phyloP scores from a whole-genome alignment of 2,329 filamentous ascomycete species.

The Ophiocordyceps camponoti-leonardi region DNA sequence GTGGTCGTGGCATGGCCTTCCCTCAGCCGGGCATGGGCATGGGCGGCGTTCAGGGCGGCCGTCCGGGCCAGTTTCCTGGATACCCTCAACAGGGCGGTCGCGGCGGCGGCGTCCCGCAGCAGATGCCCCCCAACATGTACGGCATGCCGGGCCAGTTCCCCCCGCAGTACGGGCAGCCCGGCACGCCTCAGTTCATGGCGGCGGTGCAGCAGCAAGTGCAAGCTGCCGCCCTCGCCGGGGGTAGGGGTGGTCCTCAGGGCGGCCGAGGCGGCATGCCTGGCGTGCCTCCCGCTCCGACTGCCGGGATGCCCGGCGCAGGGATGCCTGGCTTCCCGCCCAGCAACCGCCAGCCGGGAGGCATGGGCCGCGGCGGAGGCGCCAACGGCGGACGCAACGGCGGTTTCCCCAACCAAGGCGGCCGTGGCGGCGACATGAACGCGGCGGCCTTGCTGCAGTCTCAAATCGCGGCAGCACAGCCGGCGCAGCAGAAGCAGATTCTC shows the following conservation, averaged over 20 bases:
- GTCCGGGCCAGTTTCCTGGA: slow-evolving; percentile 71
- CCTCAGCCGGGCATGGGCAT: slow-evolving; percentile 46
- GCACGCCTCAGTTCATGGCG: slow-evolving; percentile 62
- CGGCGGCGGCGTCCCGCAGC: slow-evolving; percentile 71
- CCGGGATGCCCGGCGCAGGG: slow-evolving; percentile 28
- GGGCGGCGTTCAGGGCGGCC: slow-evolving; percentile 60
- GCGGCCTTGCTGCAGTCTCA: slow-evolving; percentile 35
- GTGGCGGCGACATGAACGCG: slow-evolving; percentile 19
- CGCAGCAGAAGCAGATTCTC: slow-evolving; percentile 95
- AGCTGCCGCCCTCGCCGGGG: slow-evolving; percentile 37
- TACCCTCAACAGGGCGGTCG: slow-evolving; percentile 81
- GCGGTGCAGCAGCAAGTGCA: slow-evolving; percentile 71
- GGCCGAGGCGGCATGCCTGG: slow-evolving; percentile 59
- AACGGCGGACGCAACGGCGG: slow-evolving; percentile 25
- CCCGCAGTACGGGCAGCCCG: slow-evolving; percentile 62
- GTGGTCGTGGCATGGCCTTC: slow-evolving; percentile 50
- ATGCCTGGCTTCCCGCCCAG: slow-evolving; percentile 42
- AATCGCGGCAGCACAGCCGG: slow-evolving; percentile 37
- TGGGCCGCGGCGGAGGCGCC: slow-evolving; percentile 25
- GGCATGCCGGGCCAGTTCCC: slow-evolving; percentile 66
- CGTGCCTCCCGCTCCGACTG: slow-evolving; percentile 48
- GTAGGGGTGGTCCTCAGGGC: slow-evolving; percentile 47
- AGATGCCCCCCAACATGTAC: slow-evolving; percentile 78
- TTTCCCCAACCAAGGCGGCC: slow-evolving; percentile 28
- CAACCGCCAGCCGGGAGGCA: slow-evolving; percentile 32